These are phyloP conservation scores for Backusella morwellensis DNA, from an alignment of 192 early-diverging fungal genomes.

Conservation along the genomic window DNA sequence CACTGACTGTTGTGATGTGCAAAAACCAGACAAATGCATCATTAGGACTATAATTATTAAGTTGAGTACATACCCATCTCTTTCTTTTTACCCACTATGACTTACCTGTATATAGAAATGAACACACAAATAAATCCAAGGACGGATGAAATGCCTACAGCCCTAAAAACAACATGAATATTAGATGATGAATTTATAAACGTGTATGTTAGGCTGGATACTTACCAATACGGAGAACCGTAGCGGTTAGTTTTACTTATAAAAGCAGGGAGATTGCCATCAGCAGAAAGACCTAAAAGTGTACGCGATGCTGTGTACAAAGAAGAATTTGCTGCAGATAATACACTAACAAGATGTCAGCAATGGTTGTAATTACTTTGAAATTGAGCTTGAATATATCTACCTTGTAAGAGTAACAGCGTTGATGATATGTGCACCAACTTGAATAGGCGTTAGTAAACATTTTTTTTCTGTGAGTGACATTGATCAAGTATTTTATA, in stretches of 20 bases:
- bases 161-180: slow-evolving; percentile 7
- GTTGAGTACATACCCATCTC: not conserved
- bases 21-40: slow-evolving; percentile 58
- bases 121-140: slow-evolving; percentile 59
- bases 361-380: not conserved
- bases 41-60: slow-evolving; percentile 22
- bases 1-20: slow-evolving; percentile 63
- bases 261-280: slow-evolving; percentile 65
- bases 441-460: slow-evolving; percentile 21
- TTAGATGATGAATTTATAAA: not conserved
- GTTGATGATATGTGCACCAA: slow-evolving; percentile 66
- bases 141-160: slow-evolving; percentile 48
- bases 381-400: not conserved
- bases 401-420: slow-evolving; percentile 54
- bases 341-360: slow-evolving; percentile 27
- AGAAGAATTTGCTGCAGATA: slow-evolving; percentile 76
- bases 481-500: too few species aligned
- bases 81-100: not conserved
- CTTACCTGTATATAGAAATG: slow-evolving; percentile 38
- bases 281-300: slow-evolving; percentile 69
- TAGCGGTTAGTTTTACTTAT: slow-evolving; percentile 51
- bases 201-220: too few species aligned
- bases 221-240: slow-evolving; percentile 49
- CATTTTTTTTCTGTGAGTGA: too few species aligned
- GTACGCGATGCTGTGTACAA: slow-evolving; percentile 80